Conservation (phyloP, 371 early-diverging fungal genomes). For the Lichtheimia ornata region DNA sequence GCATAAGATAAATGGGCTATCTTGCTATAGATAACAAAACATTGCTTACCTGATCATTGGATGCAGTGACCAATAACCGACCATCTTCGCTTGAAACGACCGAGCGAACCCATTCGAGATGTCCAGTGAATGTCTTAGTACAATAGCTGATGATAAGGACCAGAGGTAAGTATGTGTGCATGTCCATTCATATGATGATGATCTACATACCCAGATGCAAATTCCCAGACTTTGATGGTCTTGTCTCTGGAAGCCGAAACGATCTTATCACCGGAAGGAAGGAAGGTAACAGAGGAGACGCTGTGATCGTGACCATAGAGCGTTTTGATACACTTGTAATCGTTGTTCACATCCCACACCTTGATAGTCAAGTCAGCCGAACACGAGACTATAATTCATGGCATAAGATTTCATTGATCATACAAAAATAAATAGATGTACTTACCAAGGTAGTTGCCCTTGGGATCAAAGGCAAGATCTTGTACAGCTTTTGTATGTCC, state of each 20-base stretch:
- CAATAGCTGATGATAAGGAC: constrained; percentile 62
- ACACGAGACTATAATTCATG: constrained; percentile 68
- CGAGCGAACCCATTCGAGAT: constrained; percentile 87
- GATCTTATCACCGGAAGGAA: constrained; percentile 77
- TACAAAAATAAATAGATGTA: constrained; percentile 1
- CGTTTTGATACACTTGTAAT: constrained; percentile 85
- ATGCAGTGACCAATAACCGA: constrained; percentile 69
- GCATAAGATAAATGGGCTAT: background rate
- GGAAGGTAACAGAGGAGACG: constrained; percentile 78
- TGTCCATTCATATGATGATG: background rate
- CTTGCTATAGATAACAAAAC: background rate
- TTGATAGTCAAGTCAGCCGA: constrained; percentile 90
- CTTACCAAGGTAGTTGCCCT: constrained; percentile 72
- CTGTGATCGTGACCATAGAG: constrained; percentile 92
- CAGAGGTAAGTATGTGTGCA: background rate
- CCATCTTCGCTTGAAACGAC: constrained; percentile 75
- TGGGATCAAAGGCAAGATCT: constrained; percentile 79
- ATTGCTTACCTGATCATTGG: constrained; percentile 80
- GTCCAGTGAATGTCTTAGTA: constrained; percentile 76
- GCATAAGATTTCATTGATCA: background rate
- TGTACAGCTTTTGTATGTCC: constrained; percentile 94
- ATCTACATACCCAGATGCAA: constrained; percentile 67
- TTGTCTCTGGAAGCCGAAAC: constrained; percentile 88
- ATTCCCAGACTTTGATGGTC: constrained; percentile 90
- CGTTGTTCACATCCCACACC: constrained; percentile 85